Evolutionary conservation across 345 rosid genomes (phyloP).

Genomic region (Diplotaxis tenuifolia): DNA sequence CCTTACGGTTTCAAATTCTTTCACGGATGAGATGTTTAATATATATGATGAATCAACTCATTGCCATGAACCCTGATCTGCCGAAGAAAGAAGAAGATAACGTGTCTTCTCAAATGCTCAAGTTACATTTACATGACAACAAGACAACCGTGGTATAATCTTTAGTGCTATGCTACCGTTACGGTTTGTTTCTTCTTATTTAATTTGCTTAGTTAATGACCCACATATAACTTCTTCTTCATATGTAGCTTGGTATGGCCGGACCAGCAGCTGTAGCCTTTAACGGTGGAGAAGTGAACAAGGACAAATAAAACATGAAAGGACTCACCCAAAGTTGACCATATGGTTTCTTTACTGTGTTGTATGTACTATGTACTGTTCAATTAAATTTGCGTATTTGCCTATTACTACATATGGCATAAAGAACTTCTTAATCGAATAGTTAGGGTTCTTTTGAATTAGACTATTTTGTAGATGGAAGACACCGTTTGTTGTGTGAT

Average conservation of each 20-base stretch:
- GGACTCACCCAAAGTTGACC: not conserved
- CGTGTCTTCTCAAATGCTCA: not conserved
- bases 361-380: not conserved
- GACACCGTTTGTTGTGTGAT: too few relatives aligned
- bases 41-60: too few relatives aligned
- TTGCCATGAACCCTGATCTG: not conserved
- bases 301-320: not conserved
- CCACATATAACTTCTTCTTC: not conserved
- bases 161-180: too few relatives aligned
- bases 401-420: not conserved
- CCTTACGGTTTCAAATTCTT: not conserved
- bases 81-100: not conserved
- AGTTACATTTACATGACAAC: not conserved
- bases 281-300: not conserved
- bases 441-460: not conserved
- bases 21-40: not conserved
- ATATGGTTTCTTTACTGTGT: not conserved
- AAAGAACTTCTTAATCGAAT: too few relatives aligned
- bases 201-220: not conserved
- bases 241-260: not conserved
- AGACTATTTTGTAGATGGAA: too few relatives aligned
- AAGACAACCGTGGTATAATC: not conserved
- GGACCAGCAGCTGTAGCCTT: not conserved
- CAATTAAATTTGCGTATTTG: not conserved
- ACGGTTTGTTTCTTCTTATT: not conserved